phyloP scores from a whole-genome alignment of 2,329 filamentous ascomycete genomes.

The Phyllosticta ampelicida region DNA sequence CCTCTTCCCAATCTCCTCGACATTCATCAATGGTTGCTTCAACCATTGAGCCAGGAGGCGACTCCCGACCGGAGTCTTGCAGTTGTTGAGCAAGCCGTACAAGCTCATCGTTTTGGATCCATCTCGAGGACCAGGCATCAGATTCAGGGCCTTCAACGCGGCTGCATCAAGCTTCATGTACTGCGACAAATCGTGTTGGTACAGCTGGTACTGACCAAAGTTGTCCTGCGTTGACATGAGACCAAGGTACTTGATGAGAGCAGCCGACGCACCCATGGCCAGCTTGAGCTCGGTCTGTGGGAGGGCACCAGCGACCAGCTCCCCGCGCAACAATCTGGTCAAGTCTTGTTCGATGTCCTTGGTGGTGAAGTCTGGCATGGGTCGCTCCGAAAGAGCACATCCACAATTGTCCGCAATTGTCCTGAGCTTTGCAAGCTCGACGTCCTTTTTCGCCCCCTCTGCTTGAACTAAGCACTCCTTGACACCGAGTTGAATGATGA shows the following conservation, averaged over 20 bases:
- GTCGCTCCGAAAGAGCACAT: conserved; percentile 75
- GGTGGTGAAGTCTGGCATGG: conserved; percentile 65
- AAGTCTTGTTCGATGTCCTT: conserved; percentile 96
- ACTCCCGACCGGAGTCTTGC: conserved; percentile 91
- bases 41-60: conserved; percentile 89
- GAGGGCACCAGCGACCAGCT: conserved; percentile 62
- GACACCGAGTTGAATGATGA: conserved; percentile 91
- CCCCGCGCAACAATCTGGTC: conserved; percentile 75
- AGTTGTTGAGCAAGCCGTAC: conserved; percentile 89
- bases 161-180: conserved; percentile 98
- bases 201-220: conserved; percentile 93
- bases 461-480: conserved; percentile 83
- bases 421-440: conserved; percentile 75
- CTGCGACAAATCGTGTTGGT: conserved; percentile 91
- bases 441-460: conserved; percentile 71
- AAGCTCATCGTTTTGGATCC: conserved; percentile 97
- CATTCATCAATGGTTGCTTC: conserved; percentile 92
- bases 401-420: conserved; percentile 89
- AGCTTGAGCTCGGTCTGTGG: conserved; percentile 89
- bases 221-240: conserved; percentile 86
- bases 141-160: conserved; percentile 83
- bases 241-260: conserved; percentile 87
- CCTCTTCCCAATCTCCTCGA: conserved; percentile 75
- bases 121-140: conserved; percentile 92
- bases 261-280: conserved; percentile 89